Evolutionary conservation across 768 basidiomycete species (phyloP), one percentile per base, ranked within the genome.

Genomic region (Pleurotus ostreatus): DNA sequence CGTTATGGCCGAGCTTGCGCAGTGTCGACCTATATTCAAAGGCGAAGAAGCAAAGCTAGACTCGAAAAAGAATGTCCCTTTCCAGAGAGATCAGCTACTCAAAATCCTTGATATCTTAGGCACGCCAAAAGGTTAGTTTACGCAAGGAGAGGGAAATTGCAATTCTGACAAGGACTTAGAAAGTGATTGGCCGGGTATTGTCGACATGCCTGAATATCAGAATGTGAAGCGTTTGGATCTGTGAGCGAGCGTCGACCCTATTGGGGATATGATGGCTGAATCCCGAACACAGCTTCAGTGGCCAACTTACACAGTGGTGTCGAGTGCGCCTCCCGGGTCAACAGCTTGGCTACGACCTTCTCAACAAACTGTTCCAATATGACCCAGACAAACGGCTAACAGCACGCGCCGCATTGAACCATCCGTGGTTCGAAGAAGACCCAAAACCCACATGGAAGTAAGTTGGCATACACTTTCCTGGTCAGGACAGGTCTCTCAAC

Each of bases 11-110:
- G 97, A 99, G 71, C 74, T 99, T 16, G 86, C 97, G 1, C 94
- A 92, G 59, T 71, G 98, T 46, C 76, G 96, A 20, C 97, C 97
- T 1, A 98, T 99, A 61, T 98, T 98, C 78, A 99, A 99, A 68
- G 97, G 96, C 9, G 97, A 99, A 69, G 97, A 98, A 71, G 97
- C 97, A 1, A 98, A 99, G 70, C 70, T 98, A 43, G 97, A 98
- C 67, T 85, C 88, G 25, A 96, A 98, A 78, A 98, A 98, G 78
- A 94, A 92, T 57, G 87, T 98, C 0, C 97, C 97, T 0, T 99
- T 98, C 68, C 97, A 99, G 68, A 80, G 88, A 55, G 97, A 98
- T 69, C 97, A 99, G 64, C 78, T 98, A 57, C 72, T 91, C 23
- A 95, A 93, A 72, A 97, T 99, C n/a, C 88, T 98, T 57, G 97